Conservation (phyloP, 2,329 filamentous ascomycete genomes). For the Proliferodiscus dingleyae region DNA sequence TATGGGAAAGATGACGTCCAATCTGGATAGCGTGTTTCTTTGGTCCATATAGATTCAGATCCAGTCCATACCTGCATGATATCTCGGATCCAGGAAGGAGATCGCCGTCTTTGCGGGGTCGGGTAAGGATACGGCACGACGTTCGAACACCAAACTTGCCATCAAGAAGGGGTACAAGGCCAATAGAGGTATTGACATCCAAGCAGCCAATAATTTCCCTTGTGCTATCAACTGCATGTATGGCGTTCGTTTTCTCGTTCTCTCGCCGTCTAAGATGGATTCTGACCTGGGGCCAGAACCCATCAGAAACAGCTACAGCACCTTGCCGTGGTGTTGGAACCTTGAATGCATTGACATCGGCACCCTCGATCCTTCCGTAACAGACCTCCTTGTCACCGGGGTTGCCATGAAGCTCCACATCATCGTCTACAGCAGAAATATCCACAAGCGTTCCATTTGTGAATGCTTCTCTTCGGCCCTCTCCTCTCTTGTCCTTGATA, state of each 20-base stretch:
- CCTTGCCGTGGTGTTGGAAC: constrained; percentile 67
- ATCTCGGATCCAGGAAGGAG: constrained; percentile 51
- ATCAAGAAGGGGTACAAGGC: constrained; percentile 70
- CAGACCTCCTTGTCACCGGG: constrained; percentile 68
- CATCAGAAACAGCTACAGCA: constrained; percentile 49
- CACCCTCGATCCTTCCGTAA: constrained; percentile 69
- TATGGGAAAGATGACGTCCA: constrained; percentile 62
- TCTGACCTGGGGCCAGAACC: constrained; percentile 69
- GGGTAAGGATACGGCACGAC: constrained; percentile 64
- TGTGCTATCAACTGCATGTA: constrained; percentile 70
- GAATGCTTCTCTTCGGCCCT: constrained; percentile 35
- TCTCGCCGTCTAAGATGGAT: constrained; percentile 59
- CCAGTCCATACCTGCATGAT: constrained; percentile 58
- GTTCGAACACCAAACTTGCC: constrained; percentile 61
- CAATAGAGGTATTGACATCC: constrained; percentile 61
- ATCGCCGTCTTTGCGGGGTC: constrained; percentile 60
- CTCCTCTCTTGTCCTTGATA: constrained; percentile 54
- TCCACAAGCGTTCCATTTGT: constrained; percentile 37
- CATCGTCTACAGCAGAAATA: constrained; percentile 49
- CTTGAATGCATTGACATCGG: constrained; percentile 59
- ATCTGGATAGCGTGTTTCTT: constrained; percentile 59
- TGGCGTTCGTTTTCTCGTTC: constrained; percentile 51
- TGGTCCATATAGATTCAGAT: constrained; percentile 76
- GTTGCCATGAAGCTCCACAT: constrained; percentile 53
- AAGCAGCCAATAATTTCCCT: constrained; percentile 71